Evolutionary conservation across 495 filamentous ascomycete genomes (phyloP).

Genomic region (Xylaria nigripes): DNA sequence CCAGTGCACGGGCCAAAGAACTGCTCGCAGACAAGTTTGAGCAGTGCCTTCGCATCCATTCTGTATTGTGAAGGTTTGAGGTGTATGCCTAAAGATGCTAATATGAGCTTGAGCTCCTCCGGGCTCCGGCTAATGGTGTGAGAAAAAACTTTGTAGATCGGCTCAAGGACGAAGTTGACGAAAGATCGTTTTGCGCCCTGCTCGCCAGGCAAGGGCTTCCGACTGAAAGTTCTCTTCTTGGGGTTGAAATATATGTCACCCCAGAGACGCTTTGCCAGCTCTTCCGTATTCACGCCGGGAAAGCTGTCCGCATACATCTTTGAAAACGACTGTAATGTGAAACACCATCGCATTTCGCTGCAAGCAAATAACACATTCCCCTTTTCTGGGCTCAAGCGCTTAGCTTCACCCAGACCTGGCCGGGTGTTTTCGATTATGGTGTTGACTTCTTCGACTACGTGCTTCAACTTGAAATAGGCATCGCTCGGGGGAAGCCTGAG

Average conservation of each 20-base stretch:
- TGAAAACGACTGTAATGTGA: constrained; percentile 86
- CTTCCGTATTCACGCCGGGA: constrained; percentile 64
- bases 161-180: constrained; percentile 90
- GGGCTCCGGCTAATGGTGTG: constrained; percentile 91
- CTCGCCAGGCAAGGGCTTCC: constrained; percentile 63
- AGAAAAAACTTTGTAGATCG: constrained; percentile 95
- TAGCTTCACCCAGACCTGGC: constrained; percentile 71
- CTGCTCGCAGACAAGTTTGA: constrained; percentile 85
- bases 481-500: constrained; percentile 91
- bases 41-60: constrained; percentile 76
- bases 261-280: constrained; percentile 81
- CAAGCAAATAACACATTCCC: constrained; percentile 95
- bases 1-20: constrained; percentile 88
- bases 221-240: constrained; percentile 75
- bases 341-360: constrained; percentile 90
- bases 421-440: constrained; percentile 83
- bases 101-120: constrained; percentile 71
- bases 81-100: constrained; percentile 70
- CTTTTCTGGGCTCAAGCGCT: constrained; percentile 87
- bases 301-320: constrained; percentile 93
- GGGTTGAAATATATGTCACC: constrained; percentile 97
- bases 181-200: constrained; percentile 76
- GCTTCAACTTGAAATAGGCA: constrained; percentile 97
- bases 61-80: constrained; percentile 90
- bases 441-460: constrained; percentile 96